Base-by-base conservation (phyloP, 768 basidiomycete genomes). In the Amanita molliuscula region DNA sequence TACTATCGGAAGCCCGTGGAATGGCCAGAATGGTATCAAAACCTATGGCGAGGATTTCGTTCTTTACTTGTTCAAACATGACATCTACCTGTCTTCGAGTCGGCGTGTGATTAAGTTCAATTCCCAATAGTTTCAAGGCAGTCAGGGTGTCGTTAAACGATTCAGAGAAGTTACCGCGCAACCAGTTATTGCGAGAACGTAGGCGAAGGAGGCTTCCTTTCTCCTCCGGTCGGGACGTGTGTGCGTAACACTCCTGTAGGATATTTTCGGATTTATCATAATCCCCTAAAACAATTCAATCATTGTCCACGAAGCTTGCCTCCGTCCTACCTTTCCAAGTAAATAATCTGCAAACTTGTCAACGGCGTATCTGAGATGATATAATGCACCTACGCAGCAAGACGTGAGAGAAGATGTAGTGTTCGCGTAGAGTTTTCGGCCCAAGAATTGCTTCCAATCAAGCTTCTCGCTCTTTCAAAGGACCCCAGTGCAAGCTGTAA, bases 21-120 rank as follows among this genome's bases (percentile, higher is more conserved):
- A 82, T 78, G 23, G 68, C 59, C 8, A 85, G 65, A 53, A 88
- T 82, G 50, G 81, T 76, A 21, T 82, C 82, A 54, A 82, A 82
- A 1, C 83, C 83, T 21, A 82, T 73, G 0, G 79, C 78, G 41
- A 85, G 63, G 40, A 87, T 82, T 58, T 83, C 79, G 54, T 81
- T 80, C 60, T 81, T 82, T 49, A 85, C 78, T 57, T 76, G 71
- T 50, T 84, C 80, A 56, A 85, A 85, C 73, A 82, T 75, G n/a
- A 61, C 53, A 58, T 83, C 78, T 10, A 77, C 79, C 52, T 81
- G 76, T 44, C 71, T 65, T 23, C 70, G 62, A 2, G 74, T 74
- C 1, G 81, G 81, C 0, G 73, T 58, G 0, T 75, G 58, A 54
- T 78, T 74, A 33, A 86, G 63, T 23, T 81, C 79, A 6, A 86